phyloP scores from a whole-genome alignment of 176 grass and related monocot species.

The Puya raimondii region DNA sequence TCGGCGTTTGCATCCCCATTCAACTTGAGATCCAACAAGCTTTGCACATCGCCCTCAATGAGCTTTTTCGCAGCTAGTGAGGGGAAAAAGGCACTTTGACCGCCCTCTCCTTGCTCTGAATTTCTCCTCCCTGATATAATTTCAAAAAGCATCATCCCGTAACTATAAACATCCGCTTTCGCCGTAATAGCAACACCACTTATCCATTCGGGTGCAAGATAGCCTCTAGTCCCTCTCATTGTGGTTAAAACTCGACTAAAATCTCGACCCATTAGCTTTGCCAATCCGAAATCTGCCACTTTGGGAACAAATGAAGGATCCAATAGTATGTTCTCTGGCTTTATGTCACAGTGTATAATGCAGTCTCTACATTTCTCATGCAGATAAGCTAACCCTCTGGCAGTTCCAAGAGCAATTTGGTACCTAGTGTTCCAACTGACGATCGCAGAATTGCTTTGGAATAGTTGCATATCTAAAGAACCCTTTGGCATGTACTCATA shows the following conservation, averaged over 20 bases:
- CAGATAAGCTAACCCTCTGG: conserved; percentile 45
- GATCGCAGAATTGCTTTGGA: background rate
- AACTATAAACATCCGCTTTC: conserved; percentile 17
- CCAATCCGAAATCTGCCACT: conserved; percentile 29
- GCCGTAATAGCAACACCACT: background rate
- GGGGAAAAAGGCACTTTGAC: conserved; percentile 10
- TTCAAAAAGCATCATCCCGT: conserved; percentile 19
- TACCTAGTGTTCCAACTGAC: conserved; percentile 39
- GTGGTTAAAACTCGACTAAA: conserved; percentile 18
- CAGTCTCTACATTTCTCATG: conserved; percentile 41
- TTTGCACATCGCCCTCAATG: conserved; percentile 9
- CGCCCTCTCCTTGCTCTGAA: conserved; percentile 3
- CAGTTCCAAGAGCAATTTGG: conserved; percentile 36
- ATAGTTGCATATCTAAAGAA: conserved; percentile 42
- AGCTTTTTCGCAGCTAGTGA: conserved; percentile 17
- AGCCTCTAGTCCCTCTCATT: conserved; percentile 12
- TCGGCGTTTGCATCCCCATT: conserved; percentile 1
- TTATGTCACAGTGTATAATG: conserved; percentile 34
- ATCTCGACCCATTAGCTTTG: conserved; percentile 17
- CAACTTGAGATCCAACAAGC: conserved; percentile 12
- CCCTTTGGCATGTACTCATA: conserved; percentile 52
- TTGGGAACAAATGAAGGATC: conserved; percentile 15
- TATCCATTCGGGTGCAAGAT: conserved; percentile 20
- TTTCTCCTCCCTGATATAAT: conserved; percentile 13
- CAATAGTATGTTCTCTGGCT: conserved; percentile 34